These are phyloP conservation scores for Trametes cubensis DNA, from an alignment of 768 basidiomycete genomes.

Conservation along the genomic window DNA sequence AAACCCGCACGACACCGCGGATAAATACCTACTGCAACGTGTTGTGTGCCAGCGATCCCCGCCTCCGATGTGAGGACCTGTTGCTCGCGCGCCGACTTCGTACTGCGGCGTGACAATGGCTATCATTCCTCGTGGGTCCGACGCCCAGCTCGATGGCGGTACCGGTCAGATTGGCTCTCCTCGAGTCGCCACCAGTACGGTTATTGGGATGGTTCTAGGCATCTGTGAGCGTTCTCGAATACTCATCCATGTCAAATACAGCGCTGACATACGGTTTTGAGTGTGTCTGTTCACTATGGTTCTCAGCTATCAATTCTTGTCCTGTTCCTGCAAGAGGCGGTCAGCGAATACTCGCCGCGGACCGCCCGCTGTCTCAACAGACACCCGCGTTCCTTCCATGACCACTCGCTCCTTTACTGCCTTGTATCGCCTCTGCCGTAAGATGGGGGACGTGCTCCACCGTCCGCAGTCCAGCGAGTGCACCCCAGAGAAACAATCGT, in stretches of 20 bases:
- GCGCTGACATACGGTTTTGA: background rate
- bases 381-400: slow-evolving; percentile 8
- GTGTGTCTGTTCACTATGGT: slow-evolving; percentile 26
- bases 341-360: background rate
- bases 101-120: slow-evolving; percentile 5
- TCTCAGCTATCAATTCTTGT: slow-evolving; percentile 24
- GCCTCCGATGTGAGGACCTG: background rate
- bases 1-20: slow-evolving; percentile 5
- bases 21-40: background rate
- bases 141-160: background rate
- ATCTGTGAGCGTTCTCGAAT: slow-evolving; percentile 19
- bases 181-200: slow-evolving; percentile 22
- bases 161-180: slow-evolving; percentile 15
- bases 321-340: slow-evolving; percentile 12
- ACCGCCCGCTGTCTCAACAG: background rate
- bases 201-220: slow-evolving; percentile 26
- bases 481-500: background rate
- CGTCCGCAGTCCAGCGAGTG: background rate
- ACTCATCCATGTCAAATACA: no score
- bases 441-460: background rate
- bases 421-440: background rate
- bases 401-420: slow-evolving; percentile 10
- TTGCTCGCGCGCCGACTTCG: background rate
- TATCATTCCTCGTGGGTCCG: slow-evolving; percentile 15
- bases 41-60: background rate